These are phyloP conservation scores for Salix caprea DNA, from an alignment of 345 rosid genomes.

Conservation along the genomic window DNA sequence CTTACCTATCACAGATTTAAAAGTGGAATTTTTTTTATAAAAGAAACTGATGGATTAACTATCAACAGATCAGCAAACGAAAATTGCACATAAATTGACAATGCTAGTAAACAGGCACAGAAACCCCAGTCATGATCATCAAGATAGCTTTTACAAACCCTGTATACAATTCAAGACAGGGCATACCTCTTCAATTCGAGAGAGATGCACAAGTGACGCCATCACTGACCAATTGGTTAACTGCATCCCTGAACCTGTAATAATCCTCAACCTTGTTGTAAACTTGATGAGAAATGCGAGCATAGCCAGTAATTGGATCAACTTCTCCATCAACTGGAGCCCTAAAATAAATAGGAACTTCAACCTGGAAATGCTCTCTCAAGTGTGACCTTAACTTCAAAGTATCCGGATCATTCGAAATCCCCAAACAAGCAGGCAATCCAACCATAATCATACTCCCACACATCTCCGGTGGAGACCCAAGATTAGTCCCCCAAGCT, in stretches of 20 bases:
- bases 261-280: conserved; percentile 80
- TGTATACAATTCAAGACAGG: too few relatives aligned
- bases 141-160: background rate
- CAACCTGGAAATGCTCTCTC: conserved; percentile 61
- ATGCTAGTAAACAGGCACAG: background rate
- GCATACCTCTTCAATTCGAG: conserved; percentile 34
- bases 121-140: background rate
- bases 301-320: conserved; percentile 60
- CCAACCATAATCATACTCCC: conserved; percentile 93
- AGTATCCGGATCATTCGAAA: conserved; percentile 48
- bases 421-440: conserved; percentile 62
- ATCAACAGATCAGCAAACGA: too few relatives aligned
- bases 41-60: too few relatives aligned
- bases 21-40: too few relatives aligned
- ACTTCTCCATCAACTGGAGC: conserved; percentile 49
- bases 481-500: conserved; percentile 91
- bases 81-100: too few relatives aligned
- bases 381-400: conserved; percentile 57
- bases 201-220: conserved; percentile 56
- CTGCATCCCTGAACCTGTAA: conserved; percentile 61
- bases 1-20: too few relatives aligned
- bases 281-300: conserved; percentile 78
- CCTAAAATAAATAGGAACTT: conserved; percentile 69
- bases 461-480: conserved; percentile 81
- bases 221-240: conserved; percentile 47